Evolutionary conservation across 805 yeast species (phyloP), one percentile per base, ranked within the genome.

Genomic region (Candida orba): DNA sequence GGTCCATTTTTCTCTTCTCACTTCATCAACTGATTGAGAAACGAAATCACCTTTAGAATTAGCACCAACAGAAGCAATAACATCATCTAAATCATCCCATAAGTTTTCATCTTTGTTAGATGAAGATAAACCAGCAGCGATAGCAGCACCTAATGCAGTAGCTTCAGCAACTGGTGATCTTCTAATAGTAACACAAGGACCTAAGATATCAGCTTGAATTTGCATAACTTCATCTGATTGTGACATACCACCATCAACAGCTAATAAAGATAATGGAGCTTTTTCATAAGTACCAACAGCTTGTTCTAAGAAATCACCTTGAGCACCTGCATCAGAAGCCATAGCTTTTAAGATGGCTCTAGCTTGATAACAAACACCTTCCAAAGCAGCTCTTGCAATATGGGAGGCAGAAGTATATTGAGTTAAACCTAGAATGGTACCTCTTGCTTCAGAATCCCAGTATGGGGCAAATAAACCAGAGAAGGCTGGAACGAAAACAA

Each of bases 171-270:
- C 84, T 29, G 78, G 75, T 2, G 96, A 89, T 55, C 96, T 73
- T 53, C 78, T 76, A 36, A 90, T 91, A 24, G 81, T 78, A 33
- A 82, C 85, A 65, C 89, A 79, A 1, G 93, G 91, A 4, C 97
- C 97, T 52, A 88, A 71, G 49, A 90, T 81, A 62, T 90, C 95
- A 8, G 96, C 84, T 66, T 90, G 97, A 50, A 90, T 87, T 68
- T 87, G 95, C 83, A 91, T 84, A 41, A 89, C 91, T 56, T 84
- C 91, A 58, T 83, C 82, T 17, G 95, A 87, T 54, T 84, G 78
- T 20, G 95, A 84, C 93, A 90, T 84, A 52, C 98, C 98, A 43
- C 97, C 98, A 61, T 90, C 98, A 22, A 90, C 96, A 29, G 87
- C 82, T 47, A 84, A 67, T 14, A 71, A 58, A 4, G 78, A 69